Base-by-base conservation (phyloP, 129 eudicot species). In the Escallonia rubra region DNA sequence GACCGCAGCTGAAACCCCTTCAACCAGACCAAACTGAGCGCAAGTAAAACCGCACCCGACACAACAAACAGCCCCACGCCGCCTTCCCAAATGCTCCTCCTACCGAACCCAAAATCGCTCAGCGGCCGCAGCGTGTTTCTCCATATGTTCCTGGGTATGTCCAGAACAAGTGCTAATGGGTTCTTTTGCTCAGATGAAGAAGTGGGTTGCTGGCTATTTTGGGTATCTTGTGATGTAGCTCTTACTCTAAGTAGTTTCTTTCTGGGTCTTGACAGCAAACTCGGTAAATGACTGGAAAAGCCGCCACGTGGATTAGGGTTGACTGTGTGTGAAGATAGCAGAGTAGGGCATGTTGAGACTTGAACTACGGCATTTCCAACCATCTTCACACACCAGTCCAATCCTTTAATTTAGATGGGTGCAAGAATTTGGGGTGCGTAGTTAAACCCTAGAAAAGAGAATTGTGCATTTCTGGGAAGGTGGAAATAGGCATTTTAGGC, bases 21-120 rank as follows among this genome's bases (percentile, higher is more conserved):
- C 77, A 88, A 62, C 97, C 96, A 91, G 42, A 82, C 79, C 70
- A 91, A 79, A 86, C 86, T 77, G 54, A 91, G 77, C 7, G 87
- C 96, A 44, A 91, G 49, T 16, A 91, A 79, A 43, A 88, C 72
- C 8, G 84, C 75, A 5, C 96, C 90, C 6, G 95, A 91, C 34
- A 86, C 91, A 52, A 91, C 69, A 71, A 91, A 91, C 78, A 91
- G 64, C 57, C 97, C 97, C 57, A 91, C 96, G 57, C 97, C 97
- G 57, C 97, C 97, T 77, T 91, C 97, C 97, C 97, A 88, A 61
- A 91, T 83, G 77, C 97, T 88, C 80, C 87, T 77, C 55, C 80
- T 73, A 53, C 97, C 97, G 50, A 91, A 88, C 59, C 97, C 97
- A 55, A 85, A 91, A 72, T 91, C 96, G 59, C 94, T 79, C 65